Percentiles rank a stretch among this genome's conserved stretches.
phyloP scores from a whole-genome alignment of 2,329 filamentous ascomycete genomes.

The Fusarium equiseti region DNA sequence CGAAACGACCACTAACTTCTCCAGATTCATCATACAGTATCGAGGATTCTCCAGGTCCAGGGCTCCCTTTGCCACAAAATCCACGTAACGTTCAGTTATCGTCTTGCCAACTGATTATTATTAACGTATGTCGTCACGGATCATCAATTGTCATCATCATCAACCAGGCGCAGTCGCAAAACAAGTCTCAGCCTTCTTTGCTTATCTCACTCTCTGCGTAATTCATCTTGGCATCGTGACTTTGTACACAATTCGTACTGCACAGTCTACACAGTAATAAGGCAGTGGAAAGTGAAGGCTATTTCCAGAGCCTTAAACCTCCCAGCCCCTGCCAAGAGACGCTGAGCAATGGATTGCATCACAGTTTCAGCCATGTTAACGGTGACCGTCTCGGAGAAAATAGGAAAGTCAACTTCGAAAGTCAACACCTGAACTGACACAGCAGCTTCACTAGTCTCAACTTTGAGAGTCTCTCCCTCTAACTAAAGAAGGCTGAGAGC shows the following conservation, averaged over 20 bases:
- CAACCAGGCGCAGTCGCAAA: conserved; percentile 20
- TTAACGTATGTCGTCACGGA: conserved; percentile 37
- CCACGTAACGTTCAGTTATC: conserved; percentile 12
- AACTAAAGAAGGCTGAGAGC: conserved; percentile 5
- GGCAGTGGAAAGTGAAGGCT: conserved; percentile 14
- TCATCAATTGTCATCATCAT: conserved; percentile 39
- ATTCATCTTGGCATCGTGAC: conserved; percentile 22
- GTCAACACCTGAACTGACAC: background rate
- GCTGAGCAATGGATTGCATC: conserved; percentile 36
- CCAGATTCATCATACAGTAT: background rate
- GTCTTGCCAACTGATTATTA: conserved; percentile 26
- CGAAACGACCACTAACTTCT: background rate
- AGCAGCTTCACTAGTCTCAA: conserved; percentile 4
- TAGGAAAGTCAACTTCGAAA: conserved; percentile 1
- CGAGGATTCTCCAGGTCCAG: background rate
- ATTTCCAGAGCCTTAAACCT: conserved; percentile 2
- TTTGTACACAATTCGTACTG: background rate
- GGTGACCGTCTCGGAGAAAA: conserved; percentile 4
- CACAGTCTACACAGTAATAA: background rate
- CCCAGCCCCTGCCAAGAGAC: conserved; percentile 44
- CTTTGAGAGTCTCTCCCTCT: background rate
- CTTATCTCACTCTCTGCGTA: conserved; percentile 19
- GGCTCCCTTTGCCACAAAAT: conserved; percentile 23
- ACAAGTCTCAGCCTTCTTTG: conserved; percentile 12
- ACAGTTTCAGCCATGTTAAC: conserved; percentile 35